phyloP scores from a whole-genome alignment of 2,329 filamentous ascomycete genomes.

The Xylariomycetidae sp. region DNA sequence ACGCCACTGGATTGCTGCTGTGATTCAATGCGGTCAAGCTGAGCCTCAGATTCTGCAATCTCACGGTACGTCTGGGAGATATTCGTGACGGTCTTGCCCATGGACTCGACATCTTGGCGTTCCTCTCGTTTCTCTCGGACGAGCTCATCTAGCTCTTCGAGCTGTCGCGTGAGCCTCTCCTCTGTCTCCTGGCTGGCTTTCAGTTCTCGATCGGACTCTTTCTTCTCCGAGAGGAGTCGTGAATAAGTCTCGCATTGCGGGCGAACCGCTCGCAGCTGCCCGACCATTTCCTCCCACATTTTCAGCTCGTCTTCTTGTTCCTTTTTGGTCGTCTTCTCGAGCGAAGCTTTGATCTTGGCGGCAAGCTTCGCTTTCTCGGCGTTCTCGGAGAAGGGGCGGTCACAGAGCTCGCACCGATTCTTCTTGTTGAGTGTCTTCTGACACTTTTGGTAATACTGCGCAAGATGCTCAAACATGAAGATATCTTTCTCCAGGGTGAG shows the following conservation, averaged over 20 bases:
- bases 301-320: slow-evolving; percentile 58
- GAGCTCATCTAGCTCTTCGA: slow-evolving; percentile 62
- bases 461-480: slow-evolving; percentile 61
- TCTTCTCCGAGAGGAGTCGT: slow-evolving; percentile 66
- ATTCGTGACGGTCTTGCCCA: slow-evolving; percentile 68
- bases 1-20: slow-evolving; percentile 65
- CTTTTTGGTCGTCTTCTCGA: slow-evolving; percentile 56
- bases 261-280: slow-evolving; percentile 55
- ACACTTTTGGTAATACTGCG: slow-evolving; percentile 66
- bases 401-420: slow-evolving; percentile 72
- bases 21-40: slow-evolving; percentile 68
- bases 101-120: slow-evolving; percentile 66
- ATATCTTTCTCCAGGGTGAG: slow-evolving; percentile 60
- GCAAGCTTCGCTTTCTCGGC: slow-evolving; percentile 58
- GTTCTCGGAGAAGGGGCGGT: slow-evolving; percentile 59
- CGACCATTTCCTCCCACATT: slow-evolving; percentile 42
- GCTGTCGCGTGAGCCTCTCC: slow-evolving; percentile 49
- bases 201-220: slow-evolving; percentile 59
- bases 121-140: slow-evolving; percentile 60
- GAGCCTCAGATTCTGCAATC: slow-evolving; percentile 61
- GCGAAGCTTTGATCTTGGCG: slow-evolving; percentile 58
- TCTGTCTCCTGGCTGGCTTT: slow-evolving; percentile 56
- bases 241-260: slow-evolving; percentile 69
- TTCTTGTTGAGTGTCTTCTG: slow-evolving; percentile 59
- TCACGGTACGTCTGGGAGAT: slow-evolving; percentile 70